phyloP scores from a whole-genome alignment of 2,329 filamentous ascomycete species.

The Fusarium sp. region DNA sequence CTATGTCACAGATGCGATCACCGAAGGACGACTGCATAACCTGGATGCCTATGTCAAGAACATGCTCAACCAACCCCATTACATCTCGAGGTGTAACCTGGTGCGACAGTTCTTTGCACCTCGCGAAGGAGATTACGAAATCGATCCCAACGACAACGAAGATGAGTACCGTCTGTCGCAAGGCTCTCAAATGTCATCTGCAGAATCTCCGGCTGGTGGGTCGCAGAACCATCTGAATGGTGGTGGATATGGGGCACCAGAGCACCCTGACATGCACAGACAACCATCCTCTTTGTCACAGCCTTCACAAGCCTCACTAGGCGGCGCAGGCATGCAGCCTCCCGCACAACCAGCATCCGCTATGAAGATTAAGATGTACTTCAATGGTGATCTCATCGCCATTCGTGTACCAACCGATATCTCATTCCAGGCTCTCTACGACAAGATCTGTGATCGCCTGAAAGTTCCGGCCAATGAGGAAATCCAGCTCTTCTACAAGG shows the following conservation, averaged over 20 bases:
- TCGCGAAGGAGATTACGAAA: conserved; percentile 91
- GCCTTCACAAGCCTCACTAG: conserved; percentile 64
- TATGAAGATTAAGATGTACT: conserved; percentile 96
- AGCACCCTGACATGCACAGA: conserved; percentile 43
- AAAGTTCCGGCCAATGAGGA: conserved; percentile 77
- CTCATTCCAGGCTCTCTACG: conserved; percentile 79
- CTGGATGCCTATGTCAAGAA: conserved; percentile 97
- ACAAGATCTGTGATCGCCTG: conserved; percentile 86
- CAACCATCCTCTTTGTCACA: conserved; percentile 46
- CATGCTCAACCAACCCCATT: conserved; percentile 81
- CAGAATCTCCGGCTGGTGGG: conserved; percentile 68
- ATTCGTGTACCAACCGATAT: conserved; percentile 89
- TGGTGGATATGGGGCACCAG: conserved; percentile 64
- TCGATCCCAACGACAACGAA: conserved; percentile 78
- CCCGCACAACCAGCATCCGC: conserved; percentile 58
- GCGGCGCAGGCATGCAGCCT: conserved; percentile 56
- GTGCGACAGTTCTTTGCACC: conserved; percentile 94
- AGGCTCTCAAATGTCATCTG: conserved; percentile 75
- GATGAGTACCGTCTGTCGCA: conserved; percentile 83
- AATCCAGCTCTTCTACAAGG: conserved; percentile 85
- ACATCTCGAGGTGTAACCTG: conserved; percentile 85
- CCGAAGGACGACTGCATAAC: conserved; percentile 90
- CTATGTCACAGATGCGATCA: conserved; percentile 98
- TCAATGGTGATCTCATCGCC: conserved; percentile 90
- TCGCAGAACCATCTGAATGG: conserved; percentile 74